Conservation (phyloP, 2,329 filamentous ascomycete genomes). For the Paraphoma chrysanthemicola region DNA sequence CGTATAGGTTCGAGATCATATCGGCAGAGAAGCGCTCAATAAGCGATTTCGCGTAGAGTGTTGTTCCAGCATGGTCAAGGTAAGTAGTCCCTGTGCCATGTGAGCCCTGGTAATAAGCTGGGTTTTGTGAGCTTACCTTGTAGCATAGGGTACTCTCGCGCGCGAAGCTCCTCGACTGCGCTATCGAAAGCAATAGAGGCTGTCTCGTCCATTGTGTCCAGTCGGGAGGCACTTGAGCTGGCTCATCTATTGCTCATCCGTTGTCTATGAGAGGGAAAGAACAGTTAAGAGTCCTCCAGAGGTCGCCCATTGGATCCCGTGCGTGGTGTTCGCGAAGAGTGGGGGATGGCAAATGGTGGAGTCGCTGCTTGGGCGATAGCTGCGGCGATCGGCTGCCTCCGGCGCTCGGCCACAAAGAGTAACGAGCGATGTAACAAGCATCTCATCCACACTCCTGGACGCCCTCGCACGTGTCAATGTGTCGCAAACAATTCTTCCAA, state of each 20-base stretch:
- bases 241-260: constrained; percentile 20
- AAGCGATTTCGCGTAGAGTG: constrained; percentile 78
- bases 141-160: constrained; percentile 73
- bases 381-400: constrained; percentile 34
- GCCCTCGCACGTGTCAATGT: no score
- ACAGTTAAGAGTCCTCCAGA: constrained; percentile 9
- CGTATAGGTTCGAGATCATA: constrained; percentile 79
- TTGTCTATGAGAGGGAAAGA: constrained; percentile 24
- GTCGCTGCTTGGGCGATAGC: constrained; percentile 13
- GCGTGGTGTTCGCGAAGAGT: constrained; percentile 37
- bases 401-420: background rate
- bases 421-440: background rate
- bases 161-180: constrained; percentile 65
- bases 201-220: constrained; percentile 36
- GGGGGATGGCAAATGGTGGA: constrained; percentile 45
- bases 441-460: no score
- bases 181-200: constrained; percentile 59
- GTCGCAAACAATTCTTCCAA: no score
- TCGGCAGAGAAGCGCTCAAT: constrained; percentile 82
- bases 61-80: constrained; percentile 96
- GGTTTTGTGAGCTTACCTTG: constrained; percentile 57
- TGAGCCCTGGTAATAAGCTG: background rate
- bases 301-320: constrained; percentile 34
- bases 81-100: constrained; percentile 72
- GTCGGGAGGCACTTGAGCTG: background rate